Evolutionary conservation across 2,329 filamentous ascomycete species (phyloP), one percentile per base, ranked within the genome.

Genomic region (Orbilia quercus): DNA sequence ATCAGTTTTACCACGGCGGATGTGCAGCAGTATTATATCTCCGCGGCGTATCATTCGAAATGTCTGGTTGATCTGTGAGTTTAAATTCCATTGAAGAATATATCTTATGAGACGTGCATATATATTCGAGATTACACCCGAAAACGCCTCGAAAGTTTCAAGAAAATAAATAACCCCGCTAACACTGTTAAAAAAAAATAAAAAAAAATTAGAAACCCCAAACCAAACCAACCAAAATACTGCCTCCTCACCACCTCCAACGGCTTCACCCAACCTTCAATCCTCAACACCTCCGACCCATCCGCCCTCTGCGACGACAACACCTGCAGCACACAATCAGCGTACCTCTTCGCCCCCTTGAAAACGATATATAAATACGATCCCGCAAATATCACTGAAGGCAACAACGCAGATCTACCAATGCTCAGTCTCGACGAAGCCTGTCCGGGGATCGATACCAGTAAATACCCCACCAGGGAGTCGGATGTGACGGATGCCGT

Each of bases 341-440:
- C 67, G 0, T 72, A 72, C 20, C 53, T 72, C 20, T 65, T 28
- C 23, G 38, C 45, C 7, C 67, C 67, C 11, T n/a, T 59, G 16
- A 60, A 65, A n/a, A 59, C 45, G 14, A 72, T 65, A 45, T 72
- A 72, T 31, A 48, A 65, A 51, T 59, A 54, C 47, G 67, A 73
- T 14, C 25, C 54, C 0, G 14, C 14, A 7, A 57, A 62, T 25
- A 18, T 45, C 3, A 45, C 54, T 1, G 20, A 28, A 12, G 11
- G 18, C 2, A 42, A 25, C 7, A 45, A 45, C 22, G 50, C 16
- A 6, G 20, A 22, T 7, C 16, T 59, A 7, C 60, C 60, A 2
- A 60, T 66, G 69, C 2, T 65, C 1, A 54, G 25, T 3, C 11
- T 73, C 0, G 47, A 60, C 9, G 45, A 73, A 22, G 69, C 60